phyloP scores from a whole-genome alignment of 495 filamentous ascomycete species.

The Penicillium antarcticum region DNA sequence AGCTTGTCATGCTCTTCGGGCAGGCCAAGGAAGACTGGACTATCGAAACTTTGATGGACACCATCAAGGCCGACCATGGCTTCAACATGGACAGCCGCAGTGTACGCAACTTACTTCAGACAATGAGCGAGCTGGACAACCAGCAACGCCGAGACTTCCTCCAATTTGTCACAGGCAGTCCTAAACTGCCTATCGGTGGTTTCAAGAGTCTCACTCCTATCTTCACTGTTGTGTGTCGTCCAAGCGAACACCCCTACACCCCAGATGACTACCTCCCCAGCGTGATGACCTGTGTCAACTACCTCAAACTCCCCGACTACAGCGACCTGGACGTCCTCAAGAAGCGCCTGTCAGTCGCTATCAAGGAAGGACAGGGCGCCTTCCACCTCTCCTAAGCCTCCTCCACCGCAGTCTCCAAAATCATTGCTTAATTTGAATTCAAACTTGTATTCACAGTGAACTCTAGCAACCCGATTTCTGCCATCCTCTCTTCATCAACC shows the following conservation, averaged over 20 bases:
- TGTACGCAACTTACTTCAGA: slow-evolving; percentile 88
- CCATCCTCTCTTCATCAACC: neutral
- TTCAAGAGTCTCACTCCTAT: slow-evolving; percentile 97
- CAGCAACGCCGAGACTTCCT: slow-evolving; percentile 88
- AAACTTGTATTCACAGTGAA: no score
- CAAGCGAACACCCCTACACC: slow-evolving; percentile 88
- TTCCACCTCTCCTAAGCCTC: slow-evolving; percentile 82
- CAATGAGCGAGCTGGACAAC: slow-evolving; percentile 82
- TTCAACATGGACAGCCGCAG: slow-evolving; percentile 99
- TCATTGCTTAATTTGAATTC: no score
- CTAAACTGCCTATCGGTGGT: slow-evolving; percentile 96
- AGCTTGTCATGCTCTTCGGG: slow-evolving; percentile 96
- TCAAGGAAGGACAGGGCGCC: slow-evolving; percentile 96
- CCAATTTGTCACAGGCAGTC: slow-evolving; percentile 97
- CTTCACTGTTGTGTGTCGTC: slow-evolving; percentile 98
- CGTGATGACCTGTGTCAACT: slow-evolving; percentile 99
- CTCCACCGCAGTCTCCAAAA: neutral
- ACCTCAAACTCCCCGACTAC: slow-evolving; percentile 98
- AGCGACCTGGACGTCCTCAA: slow-evolving; percentile 72
- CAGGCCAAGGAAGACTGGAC: slow-evolving; percentile 96
- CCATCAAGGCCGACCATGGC: slow-evolving; percentile 98
- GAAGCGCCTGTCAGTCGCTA: slow-evolving; percentile 75
- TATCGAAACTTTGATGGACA: slow-evolving; percentile 95
- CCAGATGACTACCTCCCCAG: slow-evolving; percentile 97
- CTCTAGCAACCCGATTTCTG: neutral